Evolutionary conservation across 2,329 filamentous ascomycete species (phyloP), one percentile per base, ranked within the genome.

Genomic region (Colletotrichum chrysophilum): DNA sequence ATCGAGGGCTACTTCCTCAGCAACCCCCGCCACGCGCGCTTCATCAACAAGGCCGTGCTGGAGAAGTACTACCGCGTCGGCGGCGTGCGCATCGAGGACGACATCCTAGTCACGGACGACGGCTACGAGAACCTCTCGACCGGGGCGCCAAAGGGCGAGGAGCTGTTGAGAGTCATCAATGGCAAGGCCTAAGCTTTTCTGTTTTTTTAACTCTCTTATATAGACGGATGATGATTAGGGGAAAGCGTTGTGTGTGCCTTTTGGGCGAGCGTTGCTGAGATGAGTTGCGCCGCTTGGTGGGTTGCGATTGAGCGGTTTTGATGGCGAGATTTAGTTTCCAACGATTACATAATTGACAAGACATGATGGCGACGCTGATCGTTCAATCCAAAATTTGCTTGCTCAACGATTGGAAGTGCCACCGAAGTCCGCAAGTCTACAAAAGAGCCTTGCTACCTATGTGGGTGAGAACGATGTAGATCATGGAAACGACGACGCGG

Each of bases 61-160:
- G 91, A 93, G 76, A 87, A 86, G 77, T 96, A 94, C 83, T 96
- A 94, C 87, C 87, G 86, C 30, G 93, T 98, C 1, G 97, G 96
- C 18, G 97, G 97, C 38, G 95, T 98, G 30, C 91, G 97, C 62
- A 97, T 98, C 76, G 97, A 99, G 86, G 96, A 98, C 81, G 95
- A 96, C 83, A 90, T 98, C 52, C 88, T 97, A 26, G 92, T 98
- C 64, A 97, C 94, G 2, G 88, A 93, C 76, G 87, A 91, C 28
- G 96, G 96, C 0, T 92, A 92, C 80, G 96, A 98, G 85, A 97
- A 98, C 81, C 82, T 98, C 82, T 97, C 96, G 2, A 89, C 90
- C 2, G 78, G 77, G 21, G 94, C 94, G 34, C 94, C 95, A 1
- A 98, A 97, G 86, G 91, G 92, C 3, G 89, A 93, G 68, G 93